Evolutionary conservation across 176 grass and related monocot genomes (phyloP).

Genomic region (Oryza meyeriana): DNA sequence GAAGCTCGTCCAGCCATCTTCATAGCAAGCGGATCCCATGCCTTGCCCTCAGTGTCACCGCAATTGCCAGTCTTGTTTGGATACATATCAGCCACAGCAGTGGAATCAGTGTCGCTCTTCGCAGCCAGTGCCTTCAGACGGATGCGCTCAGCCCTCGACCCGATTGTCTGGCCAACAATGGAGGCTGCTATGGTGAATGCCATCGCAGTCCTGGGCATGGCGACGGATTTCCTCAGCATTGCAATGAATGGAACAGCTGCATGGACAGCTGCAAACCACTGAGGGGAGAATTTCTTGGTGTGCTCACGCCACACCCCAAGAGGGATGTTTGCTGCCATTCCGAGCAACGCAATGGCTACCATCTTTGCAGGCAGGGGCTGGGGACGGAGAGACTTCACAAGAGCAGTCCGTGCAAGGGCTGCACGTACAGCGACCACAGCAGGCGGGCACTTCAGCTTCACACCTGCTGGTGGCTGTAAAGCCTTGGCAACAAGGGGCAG

Average conservation of each 20-base stretch:
- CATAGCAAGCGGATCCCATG: conserved; percentile 56
- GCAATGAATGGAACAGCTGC: conserved; percentile 81
- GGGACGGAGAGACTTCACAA: conserved; percentile 85
- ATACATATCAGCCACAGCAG: conserved; percentile 3
- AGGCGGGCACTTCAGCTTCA: conserved; percentile 91
- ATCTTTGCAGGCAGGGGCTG: conserved; percentile 82
- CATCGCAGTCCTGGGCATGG: conserved; percentile 92
- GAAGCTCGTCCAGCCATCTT: conserved; percentile 29
- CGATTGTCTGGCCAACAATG: conserved; percentile 92
- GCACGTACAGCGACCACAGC: conserved; percentile 72
- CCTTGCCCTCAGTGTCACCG: conserved; percentile 32
- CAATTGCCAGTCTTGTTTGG: conserved; percentile 43
- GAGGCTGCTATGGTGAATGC: conserved; percentile 89
- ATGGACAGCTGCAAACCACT: conserved; percentile 90
- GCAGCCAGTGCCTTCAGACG: conserved; percentile 52
- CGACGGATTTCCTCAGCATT: conserved; percentile 88
- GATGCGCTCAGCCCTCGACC: conserved; percentile 72
- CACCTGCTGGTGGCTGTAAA: conserved; percentile 61
- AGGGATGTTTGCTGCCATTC: conserved; percentile 90
- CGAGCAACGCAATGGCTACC: conserved; percentile 76
- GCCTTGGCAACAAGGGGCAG: conserved; percentile 84
- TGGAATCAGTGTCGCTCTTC: background rate
- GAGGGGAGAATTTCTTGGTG: conserved; percentile 83
- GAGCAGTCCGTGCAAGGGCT: conserved; percentile 67
- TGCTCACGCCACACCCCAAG: conserved; percentile 95